These are phyloP conservation scores for Withania somnifera DNA, from an alignment of 305 asterid genomes.

Conservation along the genomic window DNA sequence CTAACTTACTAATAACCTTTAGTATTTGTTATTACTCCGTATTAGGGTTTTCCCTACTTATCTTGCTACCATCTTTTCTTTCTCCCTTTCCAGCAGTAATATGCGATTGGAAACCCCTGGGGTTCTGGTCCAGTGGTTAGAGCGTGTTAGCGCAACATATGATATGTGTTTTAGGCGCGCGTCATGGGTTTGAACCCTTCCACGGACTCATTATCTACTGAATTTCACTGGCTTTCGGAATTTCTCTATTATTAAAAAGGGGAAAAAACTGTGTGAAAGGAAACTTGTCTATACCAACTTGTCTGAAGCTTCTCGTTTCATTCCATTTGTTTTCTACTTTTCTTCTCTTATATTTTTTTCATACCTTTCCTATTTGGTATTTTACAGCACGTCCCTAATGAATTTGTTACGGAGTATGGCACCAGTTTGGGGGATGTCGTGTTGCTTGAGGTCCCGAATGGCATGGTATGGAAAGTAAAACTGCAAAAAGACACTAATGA, in stretches of 20 bases:
- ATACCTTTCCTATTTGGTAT: not conserved
- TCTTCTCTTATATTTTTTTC: not conserved
- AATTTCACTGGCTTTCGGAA: not conserved
- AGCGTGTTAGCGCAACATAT: not conserved
- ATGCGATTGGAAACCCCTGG: not conserved
- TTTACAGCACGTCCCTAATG: constrained; percentile 7
- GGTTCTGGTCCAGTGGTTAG: not conserved
- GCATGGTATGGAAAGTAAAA: constrained; percentile 10
- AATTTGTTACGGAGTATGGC: not conserved
- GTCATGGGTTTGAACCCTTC: not conserved
- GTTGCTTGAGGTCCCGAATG: constrained; percentile 3
- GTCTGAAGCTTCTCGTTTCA: not conserved
- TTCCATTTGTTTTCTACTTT: not conserved
- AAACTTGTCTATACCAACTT: not conserved
- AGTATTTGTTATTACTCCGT: not conserved
- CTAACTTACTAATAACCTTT: not conserved
- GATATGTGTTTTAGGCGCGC: not conserved
- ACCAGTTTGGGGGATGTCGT: not conserved
- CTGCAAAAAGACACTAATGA: not conserved
- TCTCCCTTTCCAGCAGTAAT: not conserved
- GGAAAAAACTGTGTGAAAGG: not conserved
- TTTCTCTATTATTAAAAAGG: not conserved
- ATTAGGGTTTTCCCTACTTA: not conserved
- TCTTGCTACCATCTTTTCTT: not conserved
- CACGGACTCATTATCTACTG: not conserved